Base-by-base conservation (phyloP, 2,329 filamentous ascomycete genomes). In the Corniculantispora saksenae region DNA sequence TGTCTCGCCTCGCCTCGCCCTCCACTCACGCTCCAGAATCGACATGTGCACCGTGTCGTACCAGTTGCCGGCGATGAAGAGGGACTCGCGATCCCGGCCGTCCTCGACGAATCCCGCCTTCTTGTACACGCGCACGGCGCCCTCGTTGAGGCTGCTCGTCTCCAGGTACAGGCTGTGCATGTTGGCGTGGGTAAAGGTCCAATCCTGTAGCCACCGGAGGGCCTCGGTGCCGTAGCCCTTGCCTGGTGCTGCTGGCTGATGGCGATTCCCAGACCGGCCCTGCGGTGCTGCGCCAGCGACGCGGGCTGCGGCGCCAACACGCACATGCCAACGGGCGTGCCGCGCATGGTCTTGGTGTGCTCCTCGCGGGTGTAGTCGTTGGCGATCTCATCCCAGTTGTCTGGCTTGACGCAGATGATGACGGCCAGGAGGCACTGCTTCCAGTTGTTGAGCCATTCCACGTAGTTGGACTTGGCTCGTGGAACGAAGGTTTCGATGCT, bases 161-260 rank as follows among this genome's bases (percentile, higher is more conserved):
- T 64, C 15, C 74, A 76, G 19, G 72, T 69, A 19, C 21, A 83
- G 74, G 29, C 70, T 72, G 66, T 83, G 81, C 72, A 83, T 66
- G 12, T 77, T 78, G 9, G 73, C 78, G 23, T 72, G 71, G 25
- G 68, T 66, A 67, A 83, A 83, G 0, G 77, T 76, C 75, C 80
- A 82, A 43, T 78, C 73, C 17, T 80, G 68, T 1, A 71, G 76
- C 80, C 80, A 83, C 21, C 70, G 69, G 58, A 83, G 78, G 6
- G 79, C 78, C 69, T 83, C 81, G 40, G 68, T 69, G 12, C 81
- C 81, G 64, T 82, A 83, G 0, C 81, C 79, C 32, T 72, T 66
- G 12, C 73, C 63, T 81, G 78, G 65, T 75, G 74, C 8, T 58
- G 35, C 1, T 71, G 66, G 2, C 75, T 64, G 51, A 82, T 73